phyloP scores from a whole-genome alignment of 768 basidiomycete genomes.

The Leccinum imitatum region DNA sequence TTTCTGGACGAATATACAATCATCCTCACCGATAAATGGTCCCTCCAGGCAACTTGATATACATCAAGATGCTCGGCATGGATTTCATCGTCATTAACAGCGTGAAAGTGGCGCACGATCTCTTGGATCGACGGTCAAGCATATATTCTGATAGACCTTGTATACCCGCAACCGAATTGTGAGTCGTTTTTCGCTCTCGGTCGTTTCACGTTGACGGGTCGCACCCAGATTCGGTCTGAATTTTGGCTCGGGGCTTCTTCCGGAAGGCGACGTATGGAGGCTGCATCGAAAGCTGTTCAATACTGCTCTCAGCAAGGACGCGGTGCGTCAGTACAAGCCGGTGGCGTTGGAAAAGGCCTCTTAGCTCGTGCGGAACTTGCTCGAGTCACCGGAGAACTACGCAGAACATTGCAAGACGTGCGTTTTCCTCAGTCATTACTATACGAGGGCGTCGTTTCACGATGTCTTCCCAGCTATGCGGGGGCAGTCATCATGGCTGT shows the following conservation, averaged over 20 bases:
- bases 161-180: constrained; percentile 22
- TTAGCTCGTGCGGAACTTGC: constrained; percentile 24
- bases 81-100: constrained; percentile 30
- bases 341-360: constrained; percentile 17
- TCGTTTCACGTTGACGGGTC: neutral
- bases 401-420: constrained; percentile 21
- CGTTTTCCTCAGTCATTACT: neutral
- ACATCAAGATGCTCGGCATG: constrained; percentile 24
- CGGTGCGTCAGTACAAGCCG: constrained; percentile 10
- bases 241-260: constrained; percentile 29
- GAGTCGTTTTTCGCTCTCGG: neutral
- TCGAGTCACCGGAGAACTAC: constrained; percentile 16
- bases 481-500: constrained; percentile 24
- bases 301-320: constrained; percentile 18
- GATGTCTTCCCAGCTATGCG: constrained; percentile 17
- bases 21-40: neutral
- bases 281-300: constrained; percentile 31
- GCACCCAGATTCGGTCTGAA: constrained; percentile 29
- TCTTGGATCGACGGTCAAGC: constrained; percentile 27
- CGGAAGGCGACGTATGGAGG: constrained; percentile 31
- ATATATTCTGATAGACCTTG: constrained; percentile 31
- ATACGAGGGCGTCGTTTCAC: neutral
- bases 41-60: constrained; percentile 24
- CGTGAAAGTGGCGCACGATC: constrained; percentile 19
- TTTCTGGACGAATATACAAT: neutral